Evolutionary conservation across 2,329 filamentous ascomycete genomes (phyloP), one percentile per base, ranked within the genome.

Genomic region (Stemphylium beticola): DNA sequence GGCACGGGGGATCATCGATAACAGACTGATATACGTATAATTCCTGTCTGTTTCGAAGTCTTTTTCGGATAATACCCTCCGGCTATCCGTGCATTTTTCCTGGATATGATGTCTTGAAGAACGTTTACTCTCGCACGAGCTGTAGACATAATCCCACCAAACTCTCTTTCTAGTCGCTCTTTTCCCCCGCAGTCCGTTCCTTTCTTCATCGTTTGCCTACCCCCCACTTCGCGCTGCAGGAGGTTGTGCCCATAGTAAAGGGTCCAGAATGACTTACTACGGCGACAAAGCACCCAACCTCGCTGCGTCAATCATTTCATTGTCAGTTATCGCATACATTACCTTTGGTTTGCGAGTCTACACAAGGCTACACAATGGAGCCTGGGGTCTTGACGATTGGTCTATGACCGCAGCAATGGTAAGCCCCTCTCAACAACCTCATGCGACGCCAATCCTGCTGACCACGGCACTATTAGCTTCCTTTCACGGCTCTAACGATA

Each of bases 301-400:
- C 20, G 46, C 51, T 36, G 51, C 46, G 9, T 54, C 51, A 9
- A 37, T 50, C 18, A 54, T 54, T 26, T 20, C 51, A 2, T 29
- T 54, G 46, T 24, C 46, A 20, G 46, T 45, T 12, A 44, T 50
- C 18, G 51, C 51, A 2, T 54, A 44, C 8, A 50, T 36, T 15
- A 49, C 48, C 17, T 54, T 50, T 8, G 46, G 51, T 8, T 20
- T 54, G 40, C 46, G 51, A 33, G 51, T 54, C n/a, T 50, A 54
- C n/a, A 54, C 51, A 2, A 50, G 51, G 42, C 34, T 54, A 32
- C 46, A 50, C 4, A 54, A 54, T 24, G 22, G 42, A 44, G 51
- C 51, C n/a, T 54, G 51, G 51, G 51, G 51, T 8, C 32, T 54
- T 6, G 51, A 54, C 39, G 51, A 54, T 22, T 54, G 51, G 51